Percentiles rank a stretch among this genome's conserved stretches.
phyloP scores from a whole-genome alignment of 2,329 filamentous ascomycete genomes.

The Ophiostoma sp. region DNA sequence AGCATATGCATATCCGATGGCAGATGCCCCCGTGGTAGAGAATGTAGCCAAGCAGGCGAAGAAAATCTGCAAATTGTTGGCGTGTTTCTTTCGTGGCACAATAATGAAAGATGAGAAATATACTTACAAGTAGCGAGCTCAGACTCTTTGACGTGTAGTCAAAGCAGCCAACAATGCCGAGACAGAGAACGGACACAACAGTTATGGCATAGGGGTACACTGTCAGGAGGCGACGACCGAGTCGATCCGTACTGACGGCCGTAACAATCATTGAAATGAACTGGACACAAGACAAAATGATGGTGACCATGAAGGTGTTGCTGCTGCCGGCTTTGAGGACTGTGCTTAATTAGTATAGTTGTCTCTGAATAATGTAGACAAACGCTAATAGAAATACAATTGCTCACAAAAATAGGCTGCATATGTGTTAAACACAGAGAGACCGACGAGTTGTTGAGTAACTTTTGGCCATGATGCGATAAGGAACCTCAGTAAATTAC shows the following conservation, averaged over 20 bases:
- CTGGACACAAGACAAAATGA: conserved; percentile 40
- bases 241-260: conserved; percentile 25
- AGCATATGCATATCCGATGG: conserved; percentile 41
- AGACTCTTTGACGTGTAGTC: not conserved
- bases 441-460: conserved; percentile 38
- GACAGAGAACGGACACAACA: not conserved
- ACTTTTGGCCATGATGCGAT: conserved; percentile 40
- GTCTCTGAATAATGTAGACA: not conserved
- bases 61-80: not conserved
- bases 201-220: not conserved
- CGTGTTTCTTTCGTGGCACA: not conserved
- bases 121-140: not conserved
- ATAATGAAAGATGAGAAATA: not conserved
- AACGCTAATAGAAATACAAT: not conserved
- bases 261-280: conserved; percentile 40
- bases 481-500: conserved; percentile 36
- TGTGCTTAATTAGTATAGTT: not conserved
- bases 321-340: conserved; percentile 37
- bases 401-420: not conserved
- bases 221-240: not conserved
- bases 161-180: not conserved
- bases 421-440: conserved; percentile 26
- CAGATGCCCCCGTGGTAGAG: conserved; percentile 39
- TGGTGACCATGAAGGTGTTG: conserved; percentile 40
- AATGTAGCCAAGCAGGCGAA: conserved; percentile 31